These are phyloP conservation scores for Talaromyces adpressus DNA, from an alignment of 495 filamentous ascomycete genomes.

Conservation along the genomic window DNA sequence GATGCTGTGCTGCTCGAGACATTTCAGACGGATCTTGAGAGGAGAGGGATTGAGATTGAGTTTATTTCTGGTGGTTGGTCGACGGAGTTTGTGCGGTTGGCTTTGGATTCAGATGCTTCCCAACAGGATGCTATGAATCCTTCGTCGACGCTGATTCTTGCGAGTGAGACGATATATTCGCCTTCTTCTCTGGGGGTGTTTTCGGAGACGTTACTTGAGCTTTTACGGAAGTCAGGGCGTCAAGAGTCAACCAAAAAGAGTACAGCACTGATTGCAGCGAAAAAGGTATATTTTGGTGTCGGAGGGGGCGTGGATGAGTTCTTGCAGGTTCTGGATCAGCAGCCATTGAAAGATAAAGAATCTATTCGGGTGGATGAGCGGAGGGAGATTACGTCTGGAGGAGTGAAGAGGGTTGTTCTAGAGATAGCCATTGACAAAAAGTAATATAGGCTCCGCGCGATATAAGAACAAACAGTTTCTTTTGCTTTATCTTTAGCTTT, in stretches of 20 bases:
- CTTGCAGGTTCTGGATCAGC: slow-evolving; percentile 49
- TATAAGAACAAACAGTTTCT: background rate
- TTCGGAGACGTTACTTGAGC: slow-evolving; percentile 58
- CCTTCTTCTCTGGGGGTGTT: slow-evolving; percentile 68
- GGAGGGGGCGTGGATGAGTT: slow-evolving; percentile 92
- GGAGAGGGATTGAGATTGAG: slow-evolving; percentile 51
- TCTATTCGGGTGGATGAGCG: slow-evolving; percentile 56
- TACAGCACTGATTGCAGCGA: slow-evolving; percentile 77
- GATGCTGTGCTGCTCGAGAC: slow-evolving; percentile 50
- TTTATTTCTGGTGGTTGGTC: slow-evolving; percentile 87
- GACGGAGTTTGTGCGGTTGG: slow-evolving; percentile 53
- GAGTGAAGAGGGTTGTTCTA: slow-evolving; percentile 41
- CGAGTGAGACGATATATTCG: slow-evolving; percentile 94
- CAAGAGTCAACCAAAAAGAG: slow-evolving; percentile 27
- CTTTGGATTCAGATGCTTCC: slow-evolving; percentile 25
- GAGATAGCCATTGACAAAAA: slow-evolving; percentile 20
- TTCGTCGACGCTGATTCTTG: slow-evolving; percentile 54
- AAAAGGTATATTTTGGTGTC: slow-evolving; percentile 93
- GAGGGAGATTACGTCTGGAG: slow-evolving; percentile 46
- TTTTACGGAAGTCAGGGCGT: slow-evolving; percentile 50
- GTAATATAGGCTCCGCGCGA: background rate
- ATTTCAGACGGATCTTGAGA: slow-evolving; percentile 54
- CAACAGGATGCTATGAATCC: slow-evolving; percentile 6
- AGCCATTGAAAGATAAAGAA: slow-evolving; percentile 32
- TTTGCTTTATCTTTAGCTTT: background rate